Conservation (phyloP, 345 rosid species). For the Mercurialis annua region DNA sequence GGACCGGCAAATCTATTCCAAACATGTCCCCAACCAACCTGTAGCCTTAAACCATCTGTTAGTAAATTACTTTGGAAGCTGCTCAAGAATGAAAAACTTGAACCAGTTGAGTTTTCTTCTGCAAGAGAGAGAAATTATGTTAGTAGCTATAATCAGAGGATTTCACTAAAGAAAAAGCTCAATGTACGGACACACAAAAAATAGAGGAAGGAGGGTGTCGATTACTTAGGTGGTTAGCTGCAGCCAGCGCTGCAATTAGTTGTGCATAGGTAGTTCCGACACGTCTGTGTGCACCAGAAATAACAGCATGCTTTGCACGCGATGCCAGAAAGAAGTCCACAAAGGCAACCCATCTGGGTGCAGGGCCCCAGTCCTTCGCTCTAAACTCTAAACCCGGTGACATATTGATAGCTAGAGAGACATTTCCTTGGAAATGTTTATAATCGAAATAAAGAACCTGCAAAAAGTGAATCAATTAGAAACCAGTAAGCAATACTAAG, state of each 20-base stretch:
- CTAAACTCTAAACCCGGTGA: constrained; percentile 55
- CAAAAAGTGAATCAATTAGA: constrained; percentile 22
- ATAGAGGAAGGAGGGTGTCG: not conserved
- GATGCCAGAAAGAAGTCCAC: constrained; percentile 97
- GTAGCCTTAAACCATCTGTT: constrained; percentile 62
- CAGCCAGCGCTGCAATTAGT: constrained; percentile 81
- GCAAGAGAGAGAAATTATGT: constrained; percentile 16
- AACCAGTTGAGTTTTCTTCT: constrained; percentile 57
- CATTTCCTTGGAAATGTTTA: constrained; percentile 58
- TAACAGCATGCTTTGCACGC: constrained; percentile 68
- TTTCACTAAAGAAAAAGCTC: not conserved
- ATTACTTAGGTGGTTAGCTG: constrained; percentile 75
- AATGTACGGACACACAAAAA: not conserved
- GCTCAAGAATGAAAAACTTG: constrained; percentile 69
- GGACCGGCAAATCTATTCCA: constrained; percentile 98
- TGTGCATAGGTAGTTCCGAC: constrained; percentile 95
- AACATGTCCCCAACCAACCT: constrained; percentile 94
- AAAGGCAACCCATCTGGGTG: constrained; percentile 99
- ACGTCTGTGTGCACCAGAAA: constrained; percentile 88
- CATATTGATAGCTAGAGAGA: constrained; percentile 38
- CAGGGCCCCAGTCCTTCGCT: constrained; percentile 96
- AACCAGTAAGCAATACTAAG: not conserved
- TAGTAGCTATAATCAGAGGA: constrained; percentile 7
- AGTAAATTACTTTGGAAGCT: constrained; percentile 80
- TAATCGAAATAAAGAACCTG: constrained; percentile 87